These are phyloP conservation scores for Ophiostoma sp. DNA, from an alignment of 2,329 filamentous ascomycete species.

Conservation along the genomic window DNA sequence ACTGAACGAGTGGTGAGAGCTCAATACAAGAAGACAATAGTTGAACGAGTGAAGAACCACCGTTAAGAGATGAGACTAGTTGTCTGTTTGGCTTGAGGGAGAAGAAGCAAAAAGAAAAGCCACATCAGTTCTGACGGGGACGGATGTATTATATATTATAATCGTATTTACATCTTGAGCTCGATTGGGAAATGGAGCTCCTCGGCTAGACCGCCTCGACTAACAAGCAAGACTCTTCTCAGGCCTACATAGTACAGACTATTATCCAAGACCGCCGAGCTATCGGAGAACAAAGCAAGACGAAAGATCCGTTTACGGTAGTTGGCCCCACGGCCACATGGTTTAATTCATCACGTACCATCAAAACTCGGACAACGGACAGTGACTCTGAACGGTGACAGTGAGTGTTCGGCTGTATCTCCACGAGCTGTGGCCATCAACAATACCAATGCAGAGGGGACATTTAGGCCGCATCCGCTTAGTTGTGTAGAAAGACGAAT, in stretches of 20 bases:
- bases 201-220: not conserved
- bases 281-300: not conserved
- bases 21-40: not conserved
- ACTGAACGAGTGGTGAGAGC: not conserved
- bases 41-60: not conserved
- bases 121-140: not conserved
- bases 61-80: not conserved
- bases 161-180: not conserved
- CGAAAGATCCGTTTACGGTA: not conserved
- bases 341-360: not conserved
- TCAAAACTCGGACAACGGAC: not conserved
- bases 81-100: not conserved
- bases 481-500: not conserved
- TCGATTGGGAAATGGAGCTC: not conserved
- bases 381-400: not conserved
- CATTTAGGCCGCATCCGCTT: slow-evolving; percentile 9
- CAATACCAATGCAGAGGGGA: not conserved
- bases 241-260: not conserved
- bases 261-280: not conserved
- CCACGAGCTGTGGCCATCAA: not conserved
- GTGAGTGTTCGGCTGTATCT: not conserved
- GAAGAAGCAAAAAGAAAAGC: not conserved
- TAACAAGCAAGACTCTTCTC: not conserved
- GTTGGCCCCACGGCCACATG: not conserved
- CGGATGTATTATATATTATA: not conserved